These are phyloP conservation scores for Ceratobasidium sp. DNA, from an alignment of 1,284 basidiomycete species.

Conservation along the genomic window DNA sequence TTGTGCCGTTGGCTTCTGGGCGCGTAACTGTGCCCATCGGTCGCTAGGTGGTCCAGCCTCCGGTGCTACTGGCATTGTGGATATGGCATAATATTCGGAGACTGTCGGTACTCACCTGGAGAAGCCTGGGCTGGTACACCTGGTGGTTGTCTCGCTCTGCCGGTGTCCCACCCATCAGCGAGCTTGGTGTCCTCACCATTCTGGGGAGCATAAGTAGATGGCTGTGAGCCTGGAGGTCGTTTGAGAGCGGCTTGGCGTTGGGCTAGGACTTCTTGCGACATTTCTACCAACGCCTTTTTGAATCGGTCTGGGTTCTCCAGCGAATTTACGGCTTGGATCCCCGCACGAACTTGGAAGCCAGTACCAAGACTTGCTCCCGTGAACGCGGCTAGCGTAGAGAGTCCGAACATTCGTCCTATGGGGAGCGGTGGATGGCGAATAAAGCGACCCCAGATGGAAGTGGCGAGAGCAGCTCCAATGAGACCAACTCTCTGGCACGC, in stretches of 20 bases:
- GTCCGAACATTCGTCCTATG: slow-evolving; percentile 49
- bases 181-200: slow-evolving; percentile 46
- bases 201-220: slow-evolving; percentile 49
- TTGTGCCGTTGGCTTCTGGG: slow-evolving; percentile 56
- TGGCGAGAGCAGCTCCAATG: slow-evolving; percentile 50
- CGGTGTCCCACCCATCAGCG: slow-evolving; percentile 52
- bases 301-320: slow-evolving; percentile 62
- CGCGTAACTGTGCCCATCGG: slow-evolving; percentile 71
- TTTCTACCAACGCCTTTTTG: slow-evolving; percentile 57
- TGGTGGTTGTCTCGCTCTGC: neutral
- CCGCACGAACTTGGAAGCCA: slow-evolving; percentile 60
- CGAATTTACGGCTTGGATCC: slow-evolving; percentile 60
- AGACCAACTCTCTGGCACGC: slow-evolving; percentile 52
- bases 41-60: slow-evolving; percentile 46
- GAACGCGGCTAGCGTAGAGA: slow-evolving; percentile 41
- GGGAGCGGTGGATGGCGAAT: slow-evolving; percentile 53
- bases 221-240: slow-evolving; percentile 52
- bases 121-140: neutral
- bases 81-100: neutral
- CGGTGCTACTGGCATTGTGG: slow-evolving; percentile 15
- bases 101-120: neutral
- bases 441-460: slow-evolving; percentile 53
- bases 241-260: slow-evolving; percentile 53
- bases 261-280: slow-evolving; percentile 49
- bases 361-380: slow-evolving; percentile 51